phyloP scores from a whole-genome alignment of 805 yeast genomes.

The Saturnispora galanensis region DNA sequence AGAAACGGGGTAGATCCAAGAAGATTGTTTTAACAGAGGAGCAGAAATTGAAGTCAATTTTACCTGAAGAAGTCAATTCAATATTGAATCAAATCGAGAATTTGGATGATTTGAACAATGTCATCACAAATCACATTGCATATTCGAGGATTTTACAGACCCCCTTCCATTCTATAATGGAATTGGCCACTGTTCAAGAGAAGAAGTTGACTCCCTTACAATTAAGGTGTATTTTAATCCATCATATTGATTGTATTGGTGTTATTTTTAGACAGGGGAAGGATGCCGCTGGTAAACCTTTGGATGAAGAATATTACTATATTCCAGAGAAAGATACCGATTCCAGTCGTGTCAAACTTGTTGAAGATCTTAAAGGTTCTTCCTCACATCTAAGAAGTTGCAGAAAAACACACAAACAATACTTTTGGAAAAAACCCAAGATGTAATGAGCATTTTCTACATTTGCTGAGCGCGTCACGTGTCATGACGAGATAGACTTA shows the following conservation, averaged over 20 bases:
- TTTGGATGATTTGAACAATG: conserved; percentile 46
- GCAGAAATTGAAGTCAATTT: conserved; percentile 12
- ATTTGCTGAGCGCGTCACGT: background rate
- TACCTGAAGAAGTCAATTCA: conserved; percentile 21
- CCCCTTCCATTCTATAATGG: conserved; percentile 58
- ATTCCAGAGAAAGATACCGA: conserved; percentile 76
- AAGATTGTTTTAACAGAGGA: conserved; percentile 9
- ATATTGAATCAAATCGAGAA: conserved; percentile 30
- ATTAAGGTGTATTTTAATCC: conserved; percentile 34
- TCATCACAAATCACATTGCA: conserved; percentile 76
- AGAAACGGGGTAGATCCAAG: background rate
- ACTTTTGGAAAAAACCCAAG: conserved; percentile 58
- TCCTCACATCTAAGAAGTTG: conserved; percentile 71
- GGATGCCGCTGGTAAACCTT: conserved; percentile 92
- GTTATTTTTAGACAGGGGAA: conserved; percentile 81
- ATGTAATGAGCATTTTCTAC: background rate
- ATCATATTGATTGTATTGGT: conserved; percentile 60
- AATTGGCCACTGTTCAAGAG: conserved; percentile 49
- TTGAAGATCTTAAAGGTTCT: conserved; percentile 69
- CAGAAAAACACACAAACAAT: conserved; percentile 88
- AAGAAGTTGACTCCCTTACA: conserved; percentile 36
- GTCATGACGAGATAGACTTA: background rate
- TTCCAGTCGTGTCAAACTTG: conserved; percentile 54
- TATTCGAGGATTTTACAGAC: conserved; percentile 82
- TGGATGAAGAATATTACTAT: conserved; percentile 92